Evolutionary conservation across 805 yeast genomes (phyloP).

Genomic region (Spathaspora girioi): DNA sequence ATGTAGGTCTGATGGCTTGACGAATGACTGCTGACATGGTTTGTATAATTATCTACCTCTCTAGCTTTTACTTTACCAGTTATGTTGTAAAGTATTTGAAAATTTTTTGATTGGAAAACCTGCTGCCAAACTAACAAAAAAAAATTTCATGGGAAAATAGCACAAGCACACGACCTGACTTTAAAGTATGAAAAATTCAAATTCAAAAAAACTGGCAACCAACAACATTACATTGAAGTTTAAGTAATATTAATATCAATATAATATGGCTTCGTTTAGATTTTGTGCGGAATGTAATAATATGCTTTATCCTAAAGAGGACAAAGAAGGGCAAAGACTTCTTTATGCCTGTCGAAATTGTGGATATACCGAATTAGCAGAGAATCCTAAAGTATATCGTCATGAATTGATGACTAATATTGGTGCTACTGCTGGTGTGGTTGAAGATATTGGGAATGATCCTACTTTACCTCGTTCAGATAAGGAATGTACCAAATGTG

Average conservation of each 20-base stretch:
- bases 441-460: constrained; percentile 91
- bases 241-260: background rate
- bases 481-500: constrained; percentile 89
- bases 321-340: constrained; percentile 69
- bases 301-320: constrained; percentile 97
- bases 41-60: background rate
- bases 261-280: constrained; percentile 81
- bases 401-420: constrained; percentile 90
- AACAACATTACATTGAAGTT: background rate
- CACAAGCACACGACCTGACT: background rate
- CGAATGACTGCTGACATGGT: constrained; percentile 17
- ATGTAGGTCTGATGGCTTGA: constrained; percentile 34
- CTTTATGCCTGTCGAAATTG: constrained; percentile 94
- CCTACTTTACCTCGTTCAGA: constrained; percentile 98
- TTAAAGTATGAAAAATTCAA: background rate
- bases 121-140: background rate
- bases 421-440: constrained; percentile 96
- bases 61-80: background rate
- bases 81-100: background rate
- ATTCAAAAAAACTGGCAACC: background rate
- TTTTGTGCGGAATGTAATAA: constrained; percentile 97
- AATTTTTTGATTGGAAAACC: background rate
- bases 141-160: background rate
- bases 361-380: constrained; percentile 88
- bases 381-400: constrained; percentile 80